Conservation (phyloP, 2,329 filamentous ascomycete genomes). For the Penicillium sp. region DNA sequence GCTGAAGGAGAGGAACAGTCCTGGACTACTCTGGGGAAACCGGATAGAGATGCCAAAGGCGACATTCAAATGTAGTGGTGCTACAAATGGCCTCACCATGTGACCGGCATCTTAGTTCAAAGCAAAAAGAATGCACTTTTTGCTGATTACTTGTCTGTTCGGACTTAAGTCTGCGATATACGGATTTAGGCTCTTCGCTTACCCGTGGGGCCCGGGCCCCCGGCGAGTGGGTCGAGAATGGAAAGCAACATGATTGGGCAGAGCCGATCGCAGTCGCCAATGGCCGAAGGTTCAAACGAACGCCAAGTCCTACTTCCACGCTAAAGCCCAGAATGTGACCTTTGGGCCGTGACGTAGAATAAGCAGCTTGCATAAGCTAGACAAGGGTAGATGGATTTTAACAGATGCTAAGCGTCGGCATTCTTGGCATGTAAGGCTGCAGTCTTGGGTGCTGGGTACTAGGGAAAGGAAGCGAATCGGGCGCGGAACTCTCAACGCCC, state of each 20-base stretch:
- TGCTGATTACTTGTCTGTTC: neutral
- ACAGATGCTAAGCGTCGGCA: neutral
- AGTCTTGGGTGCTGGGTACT: neutral
- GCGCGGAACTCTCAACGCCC: neutral
- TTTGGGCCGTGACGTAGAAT: conserved; percentile 5
- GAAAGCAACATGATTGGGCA: neutral
- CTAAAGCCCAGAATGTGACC: neutral
- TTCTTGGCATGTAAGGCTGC: neutral
- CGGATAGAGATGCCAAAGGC: neutral
- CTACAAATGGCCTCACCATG: too few species aligned
- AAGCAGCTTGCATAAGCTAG: conserved; percentile 2
- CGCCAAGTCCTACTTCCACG: neutral
- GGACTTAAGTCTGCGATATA: neutral
- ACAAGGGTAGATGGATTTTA: neutral
- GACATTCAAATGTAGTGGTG: neutral
- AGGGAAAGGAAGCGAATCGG: neutral
- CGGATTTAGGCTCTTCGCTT: neutral
- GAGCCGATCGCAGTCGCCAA: neutral
- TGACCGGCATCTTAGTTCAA: too few species aligned
- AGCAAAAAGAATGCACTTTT: neutral
- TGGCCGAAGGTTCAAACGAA: neutral
- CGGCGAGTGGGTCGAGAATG: neutral
- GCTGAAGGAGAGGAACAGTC: too few species aligned
- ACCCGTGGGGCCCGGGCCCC: too few species aligned
- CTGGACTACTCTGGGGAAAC: too few species aligned